A percentile compares a stretch with the other conserved stretches of the same genome.
These are phyloP conservation scores for Eutypa lata DNA, from an alignment of 2,329 filamentous ascomycete species.

Conservation along the genomic window DNA sequence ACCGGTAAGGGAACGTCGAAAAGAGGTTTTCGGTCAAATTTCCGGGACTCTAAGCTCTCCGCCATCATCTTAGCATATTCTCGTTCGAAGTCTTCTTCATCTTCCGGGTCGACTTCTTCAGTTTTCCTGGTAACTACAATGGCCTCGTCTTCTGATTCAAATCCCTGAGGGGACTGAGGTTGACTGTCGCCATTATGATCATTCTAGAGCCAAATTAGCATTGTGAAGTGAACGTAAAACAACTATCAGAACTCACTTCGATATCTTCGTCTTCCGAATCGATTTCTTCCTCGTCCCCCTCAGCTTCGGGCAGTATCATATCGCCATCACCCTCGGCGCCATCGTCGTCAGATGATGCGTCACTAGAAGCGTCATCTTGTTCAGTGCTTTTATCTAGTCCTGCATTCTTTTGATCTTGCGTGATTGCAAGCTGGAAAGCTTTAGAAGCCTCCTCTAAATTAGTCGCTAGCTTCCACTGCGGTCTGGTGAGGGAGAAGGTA, in stretches of 20 bases:
- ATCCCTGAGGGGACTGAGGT: constrained; percentile 48
- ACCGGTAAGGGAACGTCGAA: constrained; percentile 99
- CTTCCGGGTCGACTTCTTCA: constrained; percentile 86
- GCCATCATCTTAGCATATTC: constrained; percentile 99
- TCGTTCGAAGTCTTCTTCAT: constrained; percentile 94
- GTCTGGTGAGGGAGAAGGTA: constrained; percentile 77
- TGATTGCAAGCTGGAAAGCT: constrained; percentile 82
- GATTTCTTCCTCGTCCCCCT: constrained; percentile 53
- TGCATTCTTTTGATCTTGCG: constrained; percentile 81
- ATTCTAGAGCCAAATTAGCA: constrained; percentile 7
- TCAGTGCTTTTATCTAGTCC: constrained; percentile 68
- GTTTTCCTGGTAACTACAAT: constrained; percentile 91
- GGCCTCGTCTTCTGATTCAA: constrained; percentile 76
- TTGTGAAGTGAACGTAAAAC: constrained; percentile 5
- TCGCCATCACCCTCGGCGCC: constrained; percentile 58
- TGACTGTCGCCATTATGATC: constrained; percentile 48
- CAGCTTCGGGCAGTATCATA: constrained; percentile 57
- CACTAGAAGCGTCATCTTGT: constrained; percentile 69
- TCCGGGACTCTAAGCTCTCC: constrained; percentile 91
- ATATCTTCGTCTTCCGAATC: constrained; percentile 57
- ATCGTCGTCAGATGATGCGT: constrained; percentile 73
- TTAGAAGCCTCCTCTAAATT: constrained; percentile 79
- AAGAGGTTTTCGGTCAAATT: constrained; percentile 89
- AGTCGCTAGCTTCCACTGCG: constrained; percentile 86
- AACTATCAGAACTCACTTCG: constrained; percentile 41